Evolutionary conservation across 768 basidiomycete genomes (phyloP), one percentile per base, ranked within the genome.

Genomic region (Glaciozyma martinii): DNA sequence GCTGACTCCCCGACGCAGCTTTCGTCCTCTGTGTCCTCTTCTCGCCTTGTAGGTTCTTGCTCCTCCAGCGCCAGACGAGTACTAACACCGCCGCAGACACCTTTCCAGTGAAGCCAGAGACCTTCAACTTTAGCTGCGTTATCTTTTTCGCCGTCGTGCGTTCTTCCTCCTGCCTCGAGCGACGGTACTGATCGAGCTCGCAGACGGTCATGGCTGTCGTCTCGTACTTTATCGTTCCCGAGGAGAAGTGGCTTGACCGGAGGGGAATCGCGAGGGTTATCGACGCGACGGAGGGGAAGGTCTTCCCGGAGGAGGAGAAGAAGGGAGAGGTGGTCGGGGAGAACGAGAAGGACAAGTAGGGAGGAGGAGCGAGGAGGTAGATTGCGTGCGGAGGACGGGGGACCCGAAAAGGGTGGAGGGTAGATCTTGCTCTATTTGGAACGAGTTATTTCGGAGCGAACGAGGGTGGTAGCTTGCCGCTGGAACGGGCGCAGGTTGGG

Each of bases 201-300:
- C 37, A 40, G 37, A 88, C 89, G 6, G 78, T 92, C 66, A 86
- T 90, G 68, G 91, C 85, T 7, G 66, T 89, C 63, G 66, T 85
- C 43, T 84, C 82, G 63, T 93, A 87, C 86, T 89, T 83, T 74
- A 81, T 89, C 72, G 86, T 83, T 0, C 88, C 90, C 1, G 82
- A 85, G 73, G 82, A 88, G 21, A 85, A 84, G 70, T 93, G 90
- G 91, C 79, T 93, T 52, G 83, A 83, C 64, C 79, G 80, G 50
- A 84, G 86, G 54, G 82, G 66, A 23, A 60, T 74, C 54, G 70
- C 59, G 2, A 56, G 64, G 56, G 70, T 74, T 33, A 52, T 56
- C 46, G 59, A 63, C 13, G 61, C 59, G 13, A 7, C 15, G 1
- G 27, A 29, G 56, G 56, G 30, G 13, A 46, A 60, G 4, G 29